phyloP scores from a whole-genome alignment of 2,329 filamentous ascomycete species.

The Xylariomycetidae sp. region DNA sequence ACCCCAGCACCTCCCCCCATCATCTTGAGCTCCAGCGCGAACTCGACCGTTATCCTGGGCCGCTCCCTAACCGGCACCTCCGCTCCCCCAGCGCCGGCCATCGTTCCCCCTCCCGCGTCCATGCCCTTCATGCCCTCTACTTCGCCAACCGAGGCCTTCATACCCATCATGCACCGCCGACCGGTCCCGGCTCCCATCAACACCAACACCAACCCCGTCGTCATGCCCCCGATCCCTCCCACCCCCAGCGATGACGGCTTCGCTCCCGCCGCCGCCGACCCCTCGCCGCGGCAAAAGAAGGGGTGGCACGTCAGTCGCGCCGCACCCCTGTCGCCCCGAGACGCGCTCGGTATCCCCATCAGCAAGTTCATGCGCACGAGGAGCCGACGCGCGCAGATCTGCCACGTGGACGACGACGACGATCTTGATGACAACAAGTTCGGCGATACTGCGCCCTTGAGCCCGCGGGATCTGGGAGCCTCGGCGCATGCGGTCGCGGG shows the following conservation, averaged over 20 bases:
- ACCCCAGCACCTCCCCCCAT: conserved; percentile 16
- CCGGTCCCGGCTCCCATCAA: conserved; percentile 13
- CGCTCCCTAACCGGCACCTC: conserved; percentile 10
- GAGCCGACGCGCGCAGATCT: conserved; percentile 12
- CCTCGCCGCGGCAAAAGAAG: conserved; percentile 13
- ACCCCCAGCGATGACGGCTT: conserved; percentile 23
- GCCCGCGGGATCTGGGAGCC: no score
- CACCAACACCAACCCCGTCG: conserved; percentile 10
- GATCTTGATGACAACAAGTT: no score
- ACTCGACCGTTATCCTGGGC: conserved; percentile 9
- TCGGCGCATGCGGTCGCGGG: conserved; percentile 1
- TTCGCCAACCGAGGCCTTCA: conserved; percentile 18
- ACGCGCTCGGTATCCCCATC: conserved; percentile 26
- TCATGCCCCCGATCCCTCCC: conserved; percentile 15
- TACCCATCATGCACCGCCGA: conserved; percentile 23
- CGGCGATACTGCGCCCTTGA: no score
- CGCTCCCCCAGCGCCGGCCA: conserved; percentile 4
- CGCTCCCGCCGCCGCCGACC: conserved; percentile 22
- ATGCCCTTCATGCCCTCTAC: conserved; percentile 6
- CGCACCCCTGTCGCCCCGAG: conserved; percentile 19
- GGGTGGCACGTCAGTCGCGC: conserved; percentile 14
- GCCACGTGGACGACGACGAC: conserved; percentile 9
- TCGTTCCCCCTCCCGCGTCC: conserved; percentile 5
- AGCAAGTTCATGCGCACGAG: conserved; percentile 13
- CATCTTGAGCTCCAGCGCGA: conserved; percentile 8